Conservation (phyloP, 768 basidiomycete genomes). For the Kwoniella botswanensis region DNA sequence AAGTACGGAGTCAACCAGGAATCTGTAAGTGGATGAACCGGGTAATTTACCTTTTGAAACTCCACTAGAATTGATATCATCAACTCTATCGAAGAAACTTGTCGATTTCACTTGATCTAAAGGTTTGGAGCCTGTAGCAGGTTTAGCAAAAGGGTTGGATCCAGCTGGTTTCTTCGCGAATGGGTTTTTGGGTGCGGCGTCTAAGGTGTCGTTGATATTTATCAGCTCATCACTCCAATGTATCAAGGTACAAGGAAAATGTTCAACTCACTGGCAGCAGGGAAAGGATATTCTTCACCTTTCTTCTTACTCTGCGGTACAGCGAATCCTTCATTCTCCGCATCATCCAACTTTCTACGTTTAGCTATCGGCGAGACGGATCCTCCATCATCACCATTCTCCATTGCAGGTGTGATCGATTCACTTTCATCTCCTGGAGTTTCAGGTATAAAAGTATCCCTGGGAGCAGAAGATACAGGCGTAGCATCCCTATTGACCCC, state of each 20-base stretch:
- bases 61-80: conserved; percentile 50
- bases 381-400: conserved; percentile 2
- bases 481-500: conserved; percentile 44
- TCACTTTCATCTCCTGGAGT: conserved; percentile 40
- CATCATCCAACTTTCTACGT: conserved; percentile 31
- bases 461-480: conserved; percentile 23
- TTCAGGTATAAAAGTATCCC: conserved; percentile 45
- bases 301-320: conserved; percentile 11
- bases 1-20: too few species aligned
- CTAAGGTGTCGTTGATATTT: not conserved
- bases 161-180: conserved; percentile 51
- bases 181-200: conserved; percentile 50
- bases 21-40: too few species aligned
- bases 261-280: conserved; percentile 13
- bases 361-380: conserved; percentile 34
- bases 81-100: conserved; percentile 57
- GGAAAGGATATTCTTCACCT: conserved; percentile 20
- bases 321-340: conserved; percentile 18
- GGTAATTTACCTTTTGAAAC: conserved; percentile 32
- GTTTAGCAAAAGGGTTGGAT: conserved; percentile 56
- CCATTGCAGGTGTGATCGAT: not conserved
- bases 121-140: conserved; percentile 30
- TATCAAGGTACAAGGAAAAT: too few species aligned
- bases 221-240: too few species aligned
- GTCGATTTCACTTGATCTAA: conserved; percentile 53